Base-by-base conservation (phyloP, 495 filamentous ascomycete genomes). In the Aspergillus steynii region DNA sequence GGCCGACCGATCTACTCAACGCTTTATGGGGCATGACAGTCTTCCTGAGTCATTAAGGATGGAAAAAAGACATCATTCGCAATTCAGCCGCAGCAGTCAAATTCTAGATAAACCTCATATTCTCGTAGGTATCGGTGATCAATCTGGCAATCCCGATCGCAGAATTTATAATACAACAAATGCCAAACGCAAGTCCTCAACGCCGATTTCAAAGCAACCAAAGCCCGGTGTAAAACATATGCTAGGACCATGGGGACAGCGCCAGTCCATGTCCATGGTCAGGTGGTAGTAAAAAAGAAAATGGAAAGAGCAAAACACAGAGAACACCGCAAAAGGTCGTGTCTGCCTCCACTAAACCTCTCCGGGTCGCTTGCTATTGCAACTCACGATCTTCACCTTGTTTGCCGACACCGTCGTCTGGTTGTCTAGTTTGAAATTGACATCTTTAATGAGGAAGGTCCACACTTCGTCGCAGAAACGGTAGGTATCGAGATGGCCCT, bases 381-480 rank as follows among this genome's bases (percentile, higher is more conserved):
- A 97, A 75, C 90, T 93, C 47, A 99, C 95, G 60, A 99, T 99
- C 85, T 98, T 98, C 71, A 99, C 89, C 72, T 89, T 92, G 62
- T 96, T 92, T 9, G 87, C 85, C 6, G 80, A 77, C 12, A 90
- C 80, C 2, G 75, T 77, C 28, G 81, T 81, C 61, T 87, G 83
- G 68, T 91, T 91, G 62, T 96, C 92, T 75, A 99, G 87, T 78
- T 98, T 98, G 84, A 99, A 97, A 28, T 87, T 92, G 57, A 98
- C 92, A 61, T 98, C 93, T 75, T 97, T 97, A 77, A 99, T 95
- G 62, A 98, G 83, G 80, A 99, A 99, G 2, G 96, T 99, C 96
- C 96, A 99, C 56, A 99, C 96, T 80, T 99, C 96, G 76, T 99
- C 96, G 81, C 96, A 99, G 83, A 98, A 99, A 66, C 96, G 92